Evolutionary conservation across 495 filamentous ascomycete species (phyloP).

Genomic region (Neurospora sp.): DNA sequence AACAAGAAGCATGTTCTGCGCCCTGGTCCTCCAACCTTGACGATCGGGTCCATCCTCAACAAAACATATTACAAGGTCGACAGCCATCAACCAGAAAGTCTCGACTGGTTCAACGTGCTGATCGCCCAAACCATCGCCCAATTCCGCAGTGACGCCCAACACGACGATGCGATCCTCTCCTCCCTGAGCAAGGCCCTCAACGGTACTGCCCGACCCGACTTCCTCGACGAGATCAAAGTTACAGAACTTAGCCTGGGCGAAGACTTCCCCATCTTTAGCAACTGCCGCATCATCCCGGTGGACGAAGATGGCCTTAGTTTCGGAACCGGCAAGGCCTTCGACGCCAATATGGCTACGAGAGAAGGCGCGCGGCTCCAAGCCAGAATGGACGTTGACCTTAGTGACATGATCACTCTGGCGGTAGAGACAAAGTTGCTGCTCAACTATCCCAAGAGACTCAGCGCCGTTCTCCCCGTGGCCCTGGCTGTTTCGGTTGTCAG

Average conservation of each 20-base stretch:
- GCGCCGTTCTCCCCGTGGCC: constrained; percentile 87
- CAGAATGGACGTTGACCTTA: constrained; percentile 91
- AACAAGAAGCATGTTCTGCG: constrained; percentile 70
- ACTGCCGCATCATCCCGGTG: constrained; percentile 83
- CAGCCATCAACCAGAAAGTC: constrained; percentile 92
- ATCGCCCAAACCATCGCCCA: constrained; percentile 96
- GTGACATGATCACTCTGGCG: constrained; percentile 87
- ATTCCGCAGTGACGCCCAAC: constrained; percentile 77
- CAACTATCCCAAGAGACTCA: constrained; percentile 82
- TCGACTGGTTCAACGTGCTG: constrained; percentile 99
- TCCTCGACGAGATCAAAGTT: constrained; percentile 83
- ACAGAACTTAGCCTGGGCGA: constrained; percentile 90
- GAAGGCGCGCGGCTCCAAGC: constrained; percentile 74
- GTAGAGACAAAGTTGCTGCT: constrained; percentile 88
- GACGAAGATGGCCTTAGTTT: constrained; percentile 56
- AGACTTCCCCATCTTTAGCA: constrained; percentile 98
- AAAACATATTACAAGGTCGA: constrained; percentile 98
- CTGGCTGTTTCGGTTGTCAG: constrained; percentile 83
- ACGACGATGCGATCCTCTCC: constrained; percentile 88
- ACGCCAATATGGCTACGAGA: constrained; percentile 36
- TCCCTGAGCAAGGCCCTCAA: constrained; percentile 85
- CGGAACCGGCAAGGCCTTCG: constrained; percentile 36
- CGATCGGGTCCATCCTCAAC: constrained; percentile 79
- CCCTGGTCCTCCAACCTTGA: constrained; percentile 47
- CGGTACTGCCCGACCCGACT: constrained; percentile 73